phyloP scores from a whole-genome alignment of 139 green algal genomes.

The Chlorella vulgaris region DNA sequence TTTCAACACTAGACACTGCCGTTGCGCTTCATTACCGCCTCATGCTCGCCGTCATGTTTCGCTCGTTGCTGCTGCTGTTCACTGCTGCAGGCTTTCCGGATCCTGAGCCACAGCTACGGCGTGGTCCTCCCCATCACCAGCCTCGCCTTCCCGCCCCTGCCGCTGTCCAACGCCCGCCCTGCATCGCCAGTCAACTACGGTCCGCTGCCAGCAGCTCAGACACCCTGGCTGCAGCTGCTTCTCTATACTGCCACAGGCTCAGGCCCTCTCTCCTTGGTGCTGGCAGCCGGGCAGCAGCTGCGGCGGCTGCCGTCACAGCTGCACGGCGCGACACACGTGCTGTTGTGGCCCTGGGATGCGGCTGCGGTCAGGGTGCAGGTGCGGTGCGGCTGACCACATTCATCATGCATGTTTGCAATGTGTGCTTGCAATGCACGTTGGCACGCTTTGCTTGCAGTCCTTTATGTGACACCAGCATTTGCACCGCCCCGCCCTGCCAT shows the following conservation, averaged over 20 bases:
- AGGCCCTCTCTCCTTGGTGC: constrained; percentile 67
- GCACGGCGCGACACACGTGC: constrained; percentile 49
- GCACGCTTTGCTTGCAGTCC: too few relatives aligned
- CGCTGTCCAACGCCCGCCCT: constrained; percentile 41
- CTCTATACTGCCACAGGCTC: constrained; percentile 62
- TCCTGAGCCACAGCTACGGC: constrained; percentile 79
- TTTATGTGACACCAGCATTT: background rate
- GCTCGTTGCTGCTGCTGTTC: too few relatives aligned
- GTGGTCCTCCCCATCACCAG: constrained; percentile 74
- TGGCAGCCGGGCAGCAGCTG: constrained; percentile 71
- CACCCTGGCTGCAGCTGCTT: constrained; percentile 80
- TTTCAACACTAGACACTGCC: too few relatives aligned
- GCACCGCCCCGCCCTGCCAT: background rate
- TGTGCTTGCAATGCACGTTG: too few relatives aligned
- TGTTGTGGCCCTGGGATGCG: constrained; percentile 76
- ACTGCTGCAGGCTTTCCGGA: too few relatives aligned
- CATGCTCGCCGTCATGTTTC: too few relatives aligned
- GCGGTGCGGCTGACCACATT: background rate
- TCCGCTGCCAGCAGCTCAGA: constrained; percentile 54
- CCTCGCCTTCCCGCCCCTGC: constrained; percentile 72
- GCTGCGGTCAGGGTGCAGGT: constrained; percentile 46
- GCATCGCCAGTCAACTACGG: constrained; percentile 70
- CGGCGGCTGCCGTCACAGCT: constrained; percentile 63
- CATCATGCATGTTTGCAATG: too few relatives aligned
- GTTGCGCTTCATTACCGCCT: too few relatives aligned